phyloP scores from a whole-genome alignment of 2,329 filamentous ascomycete genomes.

The Talaromyces sp. region DNA sequence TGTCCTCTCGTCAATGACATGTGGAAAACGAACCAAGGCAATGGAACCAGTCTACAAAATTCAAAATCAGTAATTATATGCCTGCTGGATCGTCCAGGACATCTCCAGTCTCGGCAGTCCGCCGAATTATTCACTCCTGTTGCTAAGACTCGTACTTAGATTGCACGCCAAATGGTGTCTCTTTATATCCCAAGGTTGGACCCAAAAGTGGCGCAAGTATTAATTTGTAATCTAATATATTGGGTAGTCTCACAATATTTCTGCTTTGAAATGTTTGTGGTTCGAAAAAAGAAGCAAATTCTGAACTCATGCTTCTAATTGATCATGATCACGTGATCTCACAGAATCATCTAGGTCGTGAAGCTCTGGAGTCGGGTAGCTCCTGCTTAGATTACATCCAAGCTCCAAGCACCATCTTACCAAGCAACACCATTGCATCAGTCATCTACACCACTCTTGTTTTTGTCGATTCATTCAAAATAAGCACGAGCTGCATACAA shows the following conservation, averaged over 20 bases:
- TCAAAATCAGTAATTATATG: not conserved
- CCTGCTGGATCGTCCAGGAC: not conserved
- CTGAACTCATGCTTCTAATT: not conserved
- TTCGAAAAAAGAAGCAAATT: not conserved
- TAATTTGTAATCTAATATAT: no score
- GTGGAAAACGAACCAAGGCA: not conserved
- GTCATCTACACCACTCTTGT: not conserved
- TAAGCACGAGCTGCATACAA: not conserved
- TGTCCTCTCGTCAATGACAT: not conserved
- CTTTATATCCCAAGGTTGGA: not conserved
- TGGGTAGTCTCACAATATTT: not conserved
- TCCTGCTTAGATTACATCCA: slow-evolving; percentile 6
- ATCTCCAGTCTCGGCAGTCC: not conserved
- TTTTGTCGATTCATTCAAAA: not conserved
- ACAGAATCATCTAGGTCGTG: not conserved
- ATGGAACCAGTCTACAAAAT: not conserved
- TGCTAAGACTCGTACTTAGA: not conserved
- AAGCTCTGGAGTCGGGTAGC: slow-evolving; percentile 1
- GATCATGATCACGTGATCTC: not conserved
- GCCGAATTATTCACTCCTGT: not conserved
- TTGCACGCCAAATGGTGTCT: not conserved
- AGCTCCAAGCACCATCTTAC: not conserved
- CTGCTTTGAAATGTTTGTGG: not conserved
- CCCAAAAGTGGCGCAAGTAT: not conserved
- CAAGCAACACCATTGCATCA: not conserved